These are phyloP conservation scores for Actinomortierella wolfii DNA, from an alignment of 371 early-diverging fungal genomes.

Conservation along the genomic window DNA sequence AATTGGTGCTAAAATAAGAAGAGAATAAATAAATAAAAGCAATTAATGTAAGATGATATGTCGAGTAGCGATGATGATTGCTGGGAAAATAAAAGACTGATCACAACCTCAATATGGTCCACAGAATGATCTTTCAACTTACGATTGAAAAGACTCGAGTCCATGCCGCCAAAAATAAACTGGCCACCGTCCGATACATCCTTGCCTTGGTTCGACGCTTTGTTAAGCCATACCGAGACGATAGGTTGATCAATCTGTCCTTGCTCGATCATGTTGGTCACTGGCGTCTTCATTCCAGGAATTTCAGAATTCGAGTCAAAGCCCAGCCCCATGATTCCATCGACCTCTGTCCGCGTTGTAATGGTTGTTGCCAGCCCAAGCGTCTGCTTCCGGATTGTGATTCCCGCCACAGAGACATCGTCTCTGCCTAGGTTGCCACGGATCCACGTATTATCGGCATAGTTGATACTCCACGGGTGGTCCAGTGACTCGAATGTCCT, in stretches of 20 bases:
- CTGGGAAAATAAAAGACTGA: too few species aligned
- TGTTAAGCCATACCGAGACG: constrained; percentile 43
- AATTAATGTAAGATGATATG: too few species aligned
- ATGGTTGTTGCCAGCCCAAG: constrained; percentile 33
- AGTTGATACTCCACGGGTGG: constrained; percentile 23
- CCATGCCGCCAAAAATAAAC: constrained; percentile 42
- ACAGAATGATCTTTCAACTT: constrained; percentile 3
- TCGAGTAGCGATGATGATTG: too few species aligned
- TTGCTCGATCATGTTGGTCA: constrained; percentile 32
- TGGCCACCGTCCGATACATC: constrained; percentile 26
- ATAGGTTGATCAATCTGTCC: constrained; percentile 25
- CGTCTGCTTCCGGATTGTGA: constrained; percentile 20
- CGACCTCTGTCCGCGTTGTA: constrained; percentile 17
- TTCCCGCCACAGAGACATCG: constrained; percentile 31
- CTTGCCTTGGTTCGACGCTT: constrained; percentile 28
- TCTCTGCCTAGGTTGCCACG: constrained; percentile 26
- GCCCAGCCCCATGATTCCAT: constrained; percentile 41
- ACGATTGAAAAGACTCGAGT: constrained; percentile 7
- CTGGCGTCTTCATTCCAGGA: constrained; percentile 17
- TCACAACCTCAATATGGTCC: too few species aligned
- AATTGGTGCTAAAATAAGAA: constrained; percentile 12
- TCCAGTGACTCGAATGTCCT: constrained; percentile 23
- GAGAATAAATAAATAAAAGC: not conserved
- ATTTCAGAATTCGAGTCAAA: constrained; percentile 34
- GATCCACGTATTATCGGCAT: constrained; percentile 29